Evolutionary conservation across 805 yeast species (phyloP).

Genomic region (Saturnispora bothae): DNA sequence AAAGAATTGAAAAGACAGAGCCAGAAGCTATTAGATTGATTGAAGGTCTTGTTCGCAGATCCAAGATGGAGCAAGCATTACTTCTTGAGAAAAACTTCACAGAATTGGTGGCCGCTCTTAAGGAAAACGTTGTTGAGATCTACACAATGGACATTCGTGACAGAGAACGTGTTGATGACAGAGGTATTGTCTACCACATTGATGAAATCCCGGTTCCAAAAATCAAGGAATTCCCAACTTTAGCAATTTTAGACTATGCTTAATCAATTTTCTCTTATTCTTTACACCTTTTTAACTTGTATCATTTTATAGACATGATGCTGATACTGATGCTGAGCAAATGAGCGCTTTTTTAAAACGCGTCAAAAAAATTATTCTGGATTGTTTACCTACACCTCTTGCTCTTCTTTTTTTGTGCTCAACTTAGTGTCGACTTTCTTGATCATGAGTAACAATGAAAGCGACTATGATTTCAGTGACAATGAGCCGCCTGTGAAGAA

Average conservation of each 20-base stretch:
- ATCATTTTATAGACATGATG: too few relatives aligned
- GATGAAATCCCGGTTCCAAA: slow-evolving; percentile 68
- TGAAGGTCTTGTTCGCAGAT: slow-evolving; percentile 65
- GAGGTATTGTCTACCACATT: slow-evolving; percentile 70
- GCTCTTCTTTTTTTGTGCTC: neutral
- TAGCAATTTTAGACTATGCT: slow-evolving; percentile 51
- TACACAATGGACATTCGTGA: slow-evolving; percentile 76
- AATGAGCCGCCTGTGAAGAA: neutral
- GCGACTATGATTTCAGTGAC: slow-evolving; percentile 5
- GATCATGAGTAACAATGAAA: slow-evolving; percentile 7
- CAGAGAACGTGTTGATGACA: slow-evolving; percentile 80
- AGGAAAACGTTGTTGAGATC: slow-evolving; percentile 60
- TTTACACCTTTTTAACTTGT: too few relatives aligned
- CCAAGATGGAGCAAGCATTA: slow-evolving; percentile 67
- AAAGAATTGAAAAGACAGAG: slow-evolving; percentile 63
- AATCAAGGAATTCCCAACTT: slow-evolving; percentile 52
- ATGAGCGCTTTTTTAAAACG: neutral
- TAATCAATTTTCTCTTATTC: too few relatives aligned
- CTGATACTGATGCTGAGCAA: too few relatives aligned
- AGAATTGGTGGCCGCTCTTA: slow-evolving; percentile 45
- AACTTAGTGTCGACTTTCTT: neutral
- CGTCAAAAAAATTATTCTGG: neutral
- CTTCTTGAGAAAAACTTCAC: slow-evolving; percentile 62
- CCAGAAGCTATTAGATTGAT: slow-evolving; percentile 65
- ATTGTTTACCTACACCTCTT: neutral